Conservation (phyloP, 2,329 filamentous ascomycete genomes). For the Ceratocystis eucalypticola region DNA sequence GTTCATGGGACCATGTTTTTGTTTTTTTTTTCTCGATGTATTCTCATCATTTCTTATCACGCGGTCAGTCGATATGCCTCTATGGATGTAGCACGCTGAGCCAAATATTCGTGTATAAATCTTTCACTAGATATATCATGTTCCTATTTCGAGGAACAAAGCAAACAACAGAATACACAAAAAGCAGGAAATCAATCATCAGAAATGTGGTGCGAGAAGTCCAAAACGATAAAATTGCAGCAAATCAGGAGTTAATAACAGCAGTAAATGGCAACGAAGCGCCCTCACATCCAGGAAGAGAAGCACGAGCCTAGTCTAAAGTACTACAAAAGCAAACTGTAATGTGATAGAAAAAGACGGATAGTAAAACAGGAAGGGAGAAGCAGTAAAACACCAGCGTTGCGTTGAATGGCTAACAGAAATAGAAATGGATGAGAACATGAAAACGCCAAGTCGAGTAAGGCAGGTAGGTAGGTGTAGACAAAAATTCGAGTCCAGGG, state of each 20-base stretch:
- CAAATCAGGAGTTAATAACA: background rate
- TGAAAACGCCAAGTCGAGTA: conserved; percentile 6
- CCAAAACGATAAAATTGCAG: background rate
- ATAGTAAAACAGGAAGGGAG: background rate
- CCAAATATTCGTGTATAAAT: background rate
- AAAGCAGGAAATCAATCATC: background rate
- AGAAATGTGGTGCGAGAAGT: background rate
- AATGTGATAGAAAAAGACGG: background rate
- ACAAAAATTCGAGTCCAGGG: background rate
- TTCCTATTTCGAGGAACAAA: background rate
- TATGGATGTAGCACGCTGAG: background rate
- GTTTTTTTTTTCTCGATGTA: background rate
- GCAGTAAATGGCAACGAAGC: background rate
- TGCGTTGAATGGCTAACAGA: background rate
- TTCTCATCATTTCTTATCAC: background rate
- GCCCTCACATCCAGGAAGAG: background rate
- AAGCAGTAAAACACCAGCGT: background rate
- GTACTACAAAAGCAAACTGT: background rate
- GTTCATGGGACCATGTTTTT: conserved; percentile 9
- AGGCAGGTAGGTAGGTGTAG: background rate
- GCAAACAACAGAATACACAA: background rate
- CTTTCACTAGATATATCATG: conserved; percentile 1
- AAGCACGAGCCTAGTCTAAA: conserved; percentile 6
- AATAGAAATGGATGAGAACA: background rate
- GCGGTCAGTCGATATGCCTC: background rate